Base-by-base conservation (phyloP, 352 stramenopile genomes). In the Phytophthora rubi region DNA sequence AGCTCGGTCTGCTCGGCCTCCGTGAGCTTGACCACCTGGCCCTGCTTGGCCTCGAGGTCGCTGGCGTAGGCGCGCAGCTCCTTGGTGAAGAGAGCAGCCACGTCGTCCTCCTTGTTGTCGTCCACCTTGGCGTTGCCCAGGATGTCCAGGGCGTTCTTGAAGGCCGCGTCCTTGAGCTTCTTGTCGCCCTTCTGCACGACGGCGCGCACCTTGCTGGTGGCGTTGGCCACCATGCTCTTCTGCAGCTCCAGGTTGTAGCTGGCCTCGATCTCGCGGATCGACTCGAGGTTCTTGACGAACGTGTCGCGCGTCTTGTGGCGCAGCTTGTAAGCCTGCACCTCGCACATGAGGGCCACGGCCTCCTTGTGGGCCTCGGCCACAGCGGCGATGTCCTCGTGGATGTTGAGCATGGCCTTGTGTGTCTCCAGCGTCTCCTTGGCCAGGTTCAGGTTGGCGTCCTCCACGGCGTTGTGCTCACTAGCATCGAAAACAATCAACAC, bases 261-360 rank as follows among this genome's bases (percentile, higher is more conserved):
- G 57, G 82, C 62, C 62, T 95, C 88, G 59, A 94, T 91, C 64
- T 93, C 77, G 53, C 84, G 84, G 79, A 95, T 93, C 57, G 88
- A 86, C 75, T 95, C 88, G 64, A 95, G 78, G 80, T 95, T 95
- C 76, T 91, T 92, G 18, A 95, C 76, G 66, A 94, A 95, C 59
- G 86, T 92, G 48, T 94, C 86, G 66, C 88, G 88, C 56, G 88
- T 95, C 85, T 95, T 94, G 86, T 95, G 88, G 65, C 83, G 85
- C 61, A 95, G 75, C 79, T 95, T 95, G 74, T 86, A 87, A 26
- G 83, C 82, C 77, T 95, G 86, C 53, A 95, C 88, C 71, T 92
- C 57, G 85, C 88, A 95, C 86, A 95, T 87, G 48, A 95, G 80
- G 52, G 74, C 82, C 9, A 95, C 74, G 32, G 86, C 86, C 39